Evolutionary conservation across 164 flowering plant genomes (phyloP).

Genomic region (Litsea cubeba): DNA sequence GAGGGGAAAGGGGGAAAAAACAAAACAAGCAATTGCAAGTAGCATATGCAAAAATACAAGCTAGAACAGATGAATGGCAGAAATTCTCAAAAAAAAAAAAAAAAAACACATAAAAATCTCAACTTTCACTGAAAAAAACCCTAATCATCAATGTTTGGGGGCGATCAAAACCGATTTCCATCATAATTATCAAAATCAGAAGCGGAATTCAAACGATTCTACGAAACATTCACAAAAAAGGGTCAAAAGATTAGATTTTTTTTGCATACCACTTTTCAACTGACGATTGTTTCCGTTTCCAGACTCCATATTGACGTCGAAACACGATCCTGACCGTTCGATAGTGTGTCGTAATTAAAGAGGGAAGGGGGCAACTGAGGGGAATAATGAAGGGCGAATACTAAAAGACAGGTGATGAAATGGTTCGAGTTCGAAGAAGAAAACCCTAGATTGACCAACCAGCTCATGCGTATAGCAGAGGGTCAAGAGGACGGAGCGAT

Average conservation of each 20-base stretch:
- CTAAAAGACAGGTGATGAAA: conserved; percentile 53
- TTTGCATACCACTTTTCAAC: conserved; percentile 22
- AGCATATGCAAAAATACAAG: no score
- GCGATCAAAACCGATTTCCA: no score
- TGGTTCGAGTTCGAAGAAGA: conserved; percentile 49
- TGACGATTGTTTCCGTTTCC: conserved; percentile 22
- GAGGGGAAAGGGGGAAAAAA: no score
- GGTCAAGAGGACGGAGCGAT: background rate
- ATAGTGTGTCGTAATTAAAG: conserved; percentile 5
- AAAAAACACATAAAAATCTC: no score
- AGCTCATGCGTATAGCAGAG: conserved; percentile 59
- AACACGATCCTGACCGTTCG: conserved; percentile 3
- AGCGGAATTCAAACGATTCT: background rate
- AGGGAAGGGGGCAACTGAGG: conserved; percentile 39
- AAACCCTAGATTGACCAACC: conserved; percentile 54
- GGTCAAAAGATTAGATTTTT: background rate
- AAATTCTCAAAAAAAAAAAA: no score
- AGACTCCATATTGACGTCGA: conserved; percentile 23
- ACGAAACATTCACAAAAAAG: background rate
- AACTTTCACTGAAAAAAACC: no score
- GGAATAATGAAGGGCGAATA: conserved; percentile 58
- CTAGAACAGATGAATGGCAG: no score
- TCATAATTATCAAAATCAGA: no score
- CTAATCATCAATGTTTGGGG: no score
- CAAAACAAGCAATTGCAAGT: no score